These are phyloP conservation scores for Lactarius evosmus DNA, from an alignment of 768 basidiomycete genomes.

Conservation along the genomic window DNA sequence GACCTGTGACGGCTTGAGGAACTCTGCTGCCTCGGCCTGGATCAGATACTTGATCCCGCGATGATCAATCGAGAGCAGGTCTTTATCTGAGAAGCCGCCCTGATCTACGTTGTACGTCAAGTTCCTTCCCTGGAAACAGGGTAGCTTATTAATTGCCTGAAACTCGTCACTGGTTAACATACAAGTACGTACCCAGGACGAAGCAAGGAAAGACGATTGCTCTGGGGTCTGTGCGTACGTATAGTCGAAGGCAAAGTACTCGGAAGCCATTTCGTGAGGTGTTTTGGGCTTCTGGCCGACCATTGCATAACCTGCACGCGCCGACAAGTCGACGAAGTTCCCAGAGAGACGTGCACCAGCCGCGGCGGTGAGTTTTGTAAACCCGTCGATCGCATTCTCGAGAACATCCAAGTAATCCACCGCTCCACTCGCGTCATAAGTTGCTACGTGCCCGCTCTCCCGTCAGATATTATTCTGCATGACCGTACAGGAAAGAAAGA, in stretches of 20 bases:
- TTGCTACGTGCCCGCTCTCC: conserved; percentile 36
- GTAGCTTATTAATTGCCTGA: not conserved
- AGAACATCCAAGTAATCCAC: conserved; percentile 48
- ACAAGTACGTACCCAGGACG: conserved; percentile 47
- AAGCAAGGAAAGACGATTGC: conserved; percentile 53
- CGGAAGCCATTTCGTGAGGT: conserved; percentile 48
- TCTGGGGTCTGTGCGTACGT: conserved; percentile 57
- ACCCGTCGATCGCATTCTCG: conserved; percentile 39
- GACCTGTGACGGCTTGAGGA: conserved; percentile 45
- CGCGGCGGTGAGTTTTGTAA: conserved; percentile 37
- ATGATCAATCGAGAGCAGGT: conserved; percentile 46
- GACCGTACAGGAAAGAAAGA: not conserved
- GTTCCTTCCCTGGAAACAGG: conserved; percentile 50
- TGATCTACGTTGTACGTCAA: conserved; percentile 40
- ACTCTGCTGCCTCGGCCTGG: conserved; percentile 53
- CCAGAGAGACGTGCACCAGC: conserved; percentile 43
- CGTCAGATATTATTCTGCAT: not conserved
- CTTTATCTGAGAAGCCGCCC: conserved; percentile 56
- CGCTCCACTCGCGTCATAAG: conserved; percentile 47
- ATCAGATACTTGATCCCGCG: conserved; percentile 58
- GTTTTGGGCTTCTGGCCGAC: conserved; percentile 44
- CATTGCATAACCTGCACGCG: conserved; percentile 49
- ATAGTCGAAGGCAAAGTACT: conserved; percentile 52
- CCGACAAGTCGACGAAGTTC: conserved; percentile 47
- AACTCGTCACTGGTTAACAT: too few relatives aligned